Conservation (phyloP, 164 flowering plant genomes). For the Stephania cephalantha region DNA sequence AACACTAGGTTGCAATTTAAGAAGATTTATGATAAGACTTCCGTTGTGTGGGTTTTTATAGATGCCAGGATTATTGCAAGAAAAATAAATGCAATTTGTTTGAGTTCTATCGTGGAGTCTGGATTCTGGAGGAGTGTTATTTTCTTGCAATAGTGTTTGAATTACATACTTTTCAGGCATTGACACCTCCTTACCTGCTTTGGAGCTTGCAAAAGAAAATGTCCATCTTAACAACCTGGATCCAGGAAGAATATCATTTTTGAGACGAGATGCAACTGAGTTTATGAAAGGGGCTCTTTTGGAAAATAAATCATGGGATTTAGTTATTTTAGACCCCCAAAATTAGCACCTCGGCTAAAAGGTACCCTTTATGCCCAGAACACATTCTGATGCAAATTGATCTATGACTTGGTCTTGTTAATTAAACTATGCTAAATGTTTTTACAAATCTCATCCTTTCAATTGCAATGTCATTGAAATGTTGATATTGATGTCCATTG, state of each 20-base stretch:
- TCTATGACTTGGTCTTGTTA: not conserved
- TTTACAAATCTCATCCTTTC: too few relatives aligned
- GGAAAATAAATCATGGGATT: conserved; percentile 69
- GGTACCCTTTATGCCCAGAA: conserved; percentile 25
- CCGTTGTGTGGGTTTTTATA: not conserved
- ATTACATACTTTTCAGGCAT: conserved; percentile 40
- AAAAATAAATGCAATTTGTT: not conserved
- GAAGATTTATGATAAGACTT: too few relatives aligned
- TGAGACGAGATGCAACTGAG: conserved; percentile 61
- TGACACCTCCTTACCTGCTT: conserved; percentile 73
- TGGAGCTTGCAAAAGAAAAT: conserved; percentile 88
- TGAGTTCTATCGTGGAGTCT: not conserved
- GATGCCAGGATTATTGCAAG: not conserved
- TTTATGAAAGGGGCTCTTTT: conserved; percentile 72
- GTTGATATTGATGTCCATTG: too few relatives aligned
- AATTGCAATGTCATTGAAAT: too few relatives aligned
- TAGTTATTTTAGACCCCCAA: conserved; percentile 92
- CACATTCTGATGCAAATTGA: not conserved
- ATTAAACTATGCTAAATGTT: not conserved
- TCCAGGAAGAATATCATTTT: conserved; percentile 52
- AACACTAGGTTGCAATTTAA: too few relatives aligned
- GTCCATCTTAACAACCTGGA: conserved; percentile 61
- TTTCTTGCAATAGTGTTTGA: not conserved
- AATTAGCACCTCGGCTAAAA: conserved; percentile 82
- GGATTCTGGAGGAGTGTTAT: not conserved